Conservation (phyloP, 345 rosid genomes). For the Diplotaxis tenuifolia region DNA sequence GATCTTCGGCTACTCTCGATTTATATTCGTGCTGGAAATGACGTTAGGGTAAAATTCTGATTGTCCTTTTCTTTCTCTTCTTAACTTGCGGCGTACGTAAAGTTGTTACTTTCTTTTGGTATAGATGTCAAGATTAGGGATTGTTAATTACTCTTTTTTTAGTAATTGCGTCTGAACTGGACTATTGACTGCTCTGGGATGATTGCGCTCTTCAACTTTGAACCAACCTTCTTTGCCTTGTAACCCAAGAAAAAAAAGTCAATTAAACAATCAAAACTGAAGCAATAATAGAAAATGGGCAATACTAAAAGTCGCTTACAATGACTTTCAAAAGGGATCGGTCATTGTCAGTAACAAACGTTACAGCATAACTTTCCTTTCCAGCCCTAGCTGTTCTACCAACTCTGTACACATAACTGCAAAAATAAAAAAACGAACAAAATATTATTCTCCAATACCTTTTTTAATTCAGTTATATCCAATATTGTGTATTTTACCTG, state of each 20-base stretch:
- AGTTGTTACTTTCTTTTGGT: too few relatives aligned
- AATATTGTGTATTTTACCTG: constrained; percentile 45
- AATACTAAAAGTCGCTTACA: constrained; percentile 48
- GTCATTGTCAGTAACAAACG: constrained; percentile 86
- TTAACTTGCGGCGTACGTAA: too few relatives aligned
- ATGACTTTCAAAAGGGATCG: constrained; percentile 86
- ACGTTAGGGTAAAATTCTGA: too few relatives aligned
- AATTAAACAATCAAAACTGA: constrained; percentile 2
- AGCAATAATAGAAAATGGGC: not conserved
- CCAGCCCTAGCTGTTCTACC: constrained; percentile 99
- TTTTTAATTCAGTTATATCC: not conserved
- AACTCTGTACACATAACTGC: constrained; percentile 92
- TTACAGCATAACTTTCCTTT: constrained; percentile 95
- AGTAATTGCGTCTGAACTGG: constrained; percentile 71
- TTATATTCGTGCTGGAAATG: too few relatives aligned
- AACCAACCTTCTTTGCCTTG: constrained; percentile 86
- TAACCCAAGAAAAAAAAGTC: not conserved
- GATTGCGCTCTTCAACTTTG: constrained; percentile 84
- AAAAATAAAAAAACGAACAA: constrained; percentile 16
- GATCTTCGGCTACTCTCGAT: too few relatives aligned
- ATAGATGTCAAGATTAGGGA: constrained; percentile 44
- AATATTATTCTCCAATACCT: not conserved
- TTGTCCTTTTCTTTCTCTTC: too few relatives aligned
- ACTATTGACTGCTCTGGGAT: constrained; percentile 80
- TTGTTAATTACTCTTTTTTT: too few relatives aligned